Evolutionary conservation across 305 asterid species (phyloP).

Genomic region (Fraxinus sp.): DNA sequence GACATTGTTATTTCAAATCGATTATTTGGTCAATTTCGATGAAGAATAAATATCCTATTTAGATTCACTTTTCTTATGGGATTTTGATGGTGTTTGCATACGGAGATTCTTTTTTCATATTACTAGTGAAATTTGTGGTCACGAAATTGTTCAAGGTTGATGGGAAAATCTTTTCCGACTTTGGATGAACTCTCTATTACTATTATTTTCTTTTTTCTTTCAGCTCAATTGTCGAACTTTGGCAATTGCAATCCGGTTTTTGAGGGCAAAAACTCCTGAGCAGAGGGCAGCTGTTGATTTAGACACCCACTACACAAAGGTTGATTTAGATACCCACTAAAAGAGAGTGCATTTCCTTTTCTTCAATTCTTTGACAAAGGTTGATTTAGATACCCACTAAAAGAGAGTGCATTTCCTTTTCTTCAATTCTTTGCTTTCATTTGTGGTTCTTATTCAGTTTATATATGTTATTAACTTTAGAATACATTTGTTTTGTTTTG

Average conservation of each 20-base stretch:
- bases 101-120: neutral
- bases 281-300: constrained; percentile 99
- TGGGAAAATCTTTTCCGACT: neutral
- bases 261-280: constrained; percentile 92
- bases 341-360: constrained; percentile 22
- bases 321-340: constrained; percentile 89
- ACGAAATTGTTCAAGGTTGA: neutral
- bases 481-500: neutral
- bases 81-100: neutral
- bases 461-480: neutral
- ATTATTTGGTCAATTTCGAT: neutral
- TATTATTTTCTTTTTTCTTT: constrained; percentile 12
- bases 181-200: neutral
- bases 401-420: constrained; percentile 22
- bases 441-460: neutral
- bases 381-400: constrained; percentile 89
- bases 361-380: constrained; percentile 25
- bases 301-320: constrained; percentile 80
- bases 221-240: constrained; percentile 77
- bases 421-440: neutral
- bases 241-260: constrained; percentile 79
- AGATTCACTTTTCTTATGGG: neutral
- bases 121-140: neutral
- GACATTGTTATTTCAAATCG: neutral
- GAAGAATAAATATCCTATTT: neutral